Percentiles rank a stretch among this genome's conserved stretches.
Evolutionary conservation across 2,329 filamentous ascomycete species (phyloP).

Genomic region (Penicillium oxalicum): DNA sequence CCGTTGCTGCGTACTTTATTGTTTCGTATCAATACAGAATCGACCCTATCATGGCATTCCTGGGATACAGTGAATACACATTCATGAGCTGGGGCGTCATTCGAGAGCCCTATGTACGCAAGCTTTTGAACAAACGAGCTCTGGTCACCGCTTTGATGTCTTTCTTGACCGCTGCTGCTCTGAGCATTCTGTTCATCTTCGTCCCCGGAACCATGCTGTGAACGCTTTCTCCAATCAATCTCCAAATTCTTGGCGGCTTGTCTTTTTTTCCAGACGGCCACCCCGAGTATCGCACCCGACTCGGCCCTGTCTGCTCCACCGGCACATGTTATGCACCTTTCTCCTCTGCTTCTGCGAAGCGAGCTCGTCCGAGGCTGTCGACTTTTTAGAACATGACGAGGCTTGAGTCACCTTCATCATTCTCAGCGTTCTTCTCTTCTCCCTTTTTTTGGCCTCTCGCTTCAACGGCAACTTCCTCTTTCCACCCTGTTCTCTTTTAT

Average conservation of each 20-base stretch:
- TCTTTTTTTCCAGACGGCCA: too few species aligned
- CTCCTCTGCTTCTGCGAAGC: slow-evolving; percentile 15
- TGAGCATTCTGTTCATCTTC: slow-evolving; percentile 87
- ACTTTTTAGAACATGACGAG: background rate
- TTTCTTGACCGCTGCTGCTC: slow-evolving; percentile 67
- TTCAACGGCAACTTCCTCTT: too few species aligned
- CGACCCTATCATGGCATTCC: slow-evolving; percentile 80
- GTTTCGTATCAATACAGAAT: slow-evolving; percentile 93
- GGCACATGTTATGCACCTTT: slow-evolving; percentile 10
- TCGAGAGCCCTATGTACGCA: slow-evolving; percentile 83
- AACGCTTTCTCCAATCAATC: slow-evolving; percentile 1
- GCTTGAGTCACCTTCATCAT: background rate
- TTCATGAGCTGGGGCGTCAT: slow-evolving; percentile 87
- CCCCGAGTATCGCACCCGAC: too few species aligned
- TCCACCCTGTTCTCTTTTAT: slow-evolving; percentile 7
- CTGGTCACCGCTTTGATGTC: slow-evolving; percentile 74
- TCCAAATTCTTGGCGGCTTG: too few species aligned
- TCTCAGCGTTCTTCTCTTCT: slow-evolving; percentile 1
- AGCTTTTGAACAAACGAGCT: slow-evolving; percentile 75
- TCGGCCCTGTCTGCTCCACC: slow-evolving; percentile 1
- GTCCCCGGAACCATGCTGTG: slow-evolving; percentile 67
- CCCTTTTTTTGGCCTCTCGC: slow-evolving; percentile 4
- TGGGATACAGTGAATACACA: slow-evolving; percentile 94
- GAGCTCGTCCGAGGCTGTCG: slow-evolving; percentile 6
- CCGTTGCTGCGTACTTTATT: slow-evolving; percentile 80